Base-by-base conservation (phyloP, 495 filamentous ascomycete genomes). In the Xylaria intraflava region DNA sequence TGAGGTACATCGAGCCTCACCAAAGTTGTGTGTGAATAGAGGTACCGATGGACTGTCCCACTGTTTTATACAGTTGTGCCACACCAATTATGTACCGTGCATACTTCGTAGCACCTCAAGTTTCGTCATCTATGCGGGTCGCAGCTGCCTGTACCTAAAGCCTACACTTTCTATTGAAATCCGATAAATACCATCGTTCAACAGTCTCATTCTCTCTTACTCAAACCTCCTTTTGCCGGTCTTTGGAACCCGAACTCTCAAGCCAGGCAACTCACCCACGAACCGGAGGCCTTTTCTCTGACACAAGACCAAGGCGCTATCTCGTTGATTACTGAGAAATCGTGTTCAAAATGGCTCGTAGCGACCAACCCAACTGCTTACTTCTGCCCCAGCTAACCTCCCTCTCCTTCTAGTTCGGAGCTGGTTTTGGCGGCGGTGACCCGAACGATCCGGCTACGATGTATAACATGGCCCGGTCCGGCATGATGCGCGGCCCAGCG, bases 381-480 rank as follows among this genome's bases (percentile, higher is more conserved):
- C 5, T 26, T 30, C 31, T 14, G 1, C 19, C 14, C 17, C 33
- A 19, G 67, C 56, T 40, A 33, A 31, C 42, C 41, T 35, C 40
- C 7, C 31, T 11, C 16, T 16, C 10, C 39, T 23, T 24, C 4
- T 60, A 69, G 65, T 68, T 59, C 51, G 62, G 65, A 50, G 56
- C 66, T 10, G 67, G 59, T 49, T 67, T 60, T 45, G 50, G 50
- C 51, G 82, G 75, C 62, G 80, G 75, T 61, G 73, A 82, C 42
- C 76, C 78, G 43, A 81, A 79, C 62, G 77, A 83, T 56, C 80
- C 72, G n/a, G 64, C 81, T 66, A 77, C 64, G 17, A 69, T 78
- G 62, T 71, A 72, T 46, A 64, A 69, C 49, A 67, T 73, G 63
- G 65, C 71, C 10, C 69, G 70, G n/a, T 57, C 57, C 46, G 67